Evolutionary conservation across 768 basidiomycete species (phyloP).

Genomic region (Rhodocollybia butyracea): DNA sequence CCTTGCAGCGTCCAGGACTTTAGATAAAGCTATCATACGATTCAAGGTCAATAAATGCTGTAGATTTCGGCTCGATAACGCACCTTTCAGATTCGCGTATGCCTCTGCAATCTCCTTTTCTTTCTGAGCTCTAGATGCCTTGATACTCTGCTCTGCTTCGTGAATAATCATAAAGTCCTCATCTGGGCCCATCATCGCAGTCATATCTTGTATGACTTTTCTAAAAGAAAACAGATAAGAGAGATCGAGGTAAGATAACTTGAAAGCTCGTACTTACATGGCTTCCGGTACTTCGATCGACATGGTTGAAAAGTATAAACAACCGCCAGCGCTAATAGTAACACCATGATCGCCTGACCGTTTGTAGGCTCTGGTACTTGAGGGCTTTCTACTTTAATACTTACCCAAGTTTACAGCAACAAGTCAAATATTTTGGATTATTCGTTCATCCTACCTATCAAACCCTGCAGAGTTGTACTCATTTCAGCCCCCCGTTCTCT

Average conservation of each 20-base stretch:
- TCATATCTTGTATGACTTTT: slow-evolving; percentile 67
- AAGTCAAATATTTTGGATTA: too few species aligned
- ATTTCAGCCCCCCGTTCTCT: too few species aligned
- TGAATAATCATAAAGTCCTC: slow-evolving; percentile 78
- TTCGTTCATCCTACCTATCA: too few species aligned
- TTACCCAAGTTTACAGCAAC: too few species aligned
- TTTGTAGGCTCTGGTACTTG: too few species aligned
- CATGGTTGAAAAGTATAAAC: slow-evolving; percentile 14
- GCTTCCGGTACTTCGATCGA: slow-evolving; percentile 47
- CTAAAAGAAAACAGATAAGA: slow-evolving; percentile 27
- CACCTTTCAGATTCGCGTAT: slow-evolving; percentile 63
- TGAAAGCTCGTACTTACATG: slow-evolving; percentile 28
- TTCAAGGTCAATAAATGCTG: slow-evolving; percentile 1
- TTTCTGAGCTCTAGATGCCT: slow-evolving; percentile 48
- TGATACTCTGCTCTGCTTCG: slow-evolving; percentile 69
- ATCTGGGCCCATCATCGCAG: slow-evolving; percentile 71
- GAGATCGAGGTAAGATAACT: not conserved
- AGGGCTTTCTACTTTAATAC: too few species aligned
- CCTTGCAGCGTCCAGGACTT: slow-evolving; percentile 64
- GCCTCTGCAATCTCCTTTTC: slow-evolving; percentile 70
- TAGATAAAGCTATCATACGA: slow-evolving; percentile 53
- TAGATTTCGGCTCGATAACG: not conserved
- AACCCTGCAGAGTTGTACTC: too few species aligned
- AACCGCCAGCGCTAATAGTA: not conserved
- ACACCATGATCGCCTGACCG: not conserved